These are phyloP conservation scores for Magnaporthiopsis poae DNA, from an alignment of 2,329 filamentous ascomycete species.

Conservation along the genomic window DNA sequence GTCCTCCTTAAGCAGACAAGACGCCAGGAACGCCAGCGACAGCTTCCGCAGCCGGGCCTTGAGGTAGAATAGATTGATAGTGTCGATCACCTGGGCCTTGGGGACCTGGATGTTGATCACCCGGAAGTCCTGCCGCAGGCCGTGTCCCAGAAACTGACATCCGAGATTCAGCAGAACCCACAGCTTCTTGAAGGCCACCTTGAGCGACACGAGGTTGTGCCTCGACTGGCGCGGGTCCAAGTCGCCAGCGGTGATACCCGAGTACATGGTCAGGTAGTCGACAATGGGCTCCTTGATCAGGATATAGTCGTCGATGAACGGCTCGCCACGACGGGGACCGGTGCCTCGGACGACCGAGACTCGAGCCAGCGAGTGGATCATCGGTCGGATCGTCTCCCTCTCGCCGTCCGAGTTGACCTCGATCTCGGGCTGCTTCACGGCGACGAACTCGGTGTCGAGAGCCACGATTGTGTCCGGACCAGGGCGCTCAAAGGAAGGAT, in stretches of 20 bases:
- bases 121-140: conserved; percentile 87
- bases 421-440: conserved; percentile 84
- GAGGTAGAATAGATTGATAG: conserved; percentile 82
- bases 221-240: conserved; percentile 67
- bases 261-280: conserved; percentile 90
- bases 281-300: conserved; percentile 81
- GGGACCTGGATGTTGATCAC: conserved; percentile 97
- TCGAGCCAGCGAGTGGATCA: conserved; percentile 81
- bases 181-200: conserved; percentile 92
- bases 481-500: conserved; percentile 53
- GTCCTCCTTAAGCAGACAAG: conserved; percentile 81
- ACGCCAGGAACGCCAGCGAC: conserved; percentile 81
- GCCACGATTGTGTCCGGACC: conserved; percentile 67
- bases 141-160: conserved; percentile 87
- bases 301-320: conserved; percentile 97
- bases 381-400: conserved; percentile 82
- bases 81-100: conserved; percentile 82
- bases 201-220: conserved; percentile 78
- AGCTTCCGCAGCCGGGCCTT: conserved; percentile 73
- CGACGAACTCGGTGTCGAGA: conserved; percentile 92
- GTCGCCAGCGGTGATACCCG: conserved; percentile 78
- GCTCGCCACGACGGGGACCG: conserved; percentile 66
- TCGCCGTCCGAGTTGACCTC: conserved; percentile 92
- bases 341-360: conserved; percentile 79
- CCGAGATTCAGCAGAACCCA: conserved; percentile 94